A percentile compares a stretch with the other conserved stretches of the same genome.
phyloP scores from a whole-genome alignment of 1,284 basidiomycete species.

The Fomes fomentarius region DNA sequence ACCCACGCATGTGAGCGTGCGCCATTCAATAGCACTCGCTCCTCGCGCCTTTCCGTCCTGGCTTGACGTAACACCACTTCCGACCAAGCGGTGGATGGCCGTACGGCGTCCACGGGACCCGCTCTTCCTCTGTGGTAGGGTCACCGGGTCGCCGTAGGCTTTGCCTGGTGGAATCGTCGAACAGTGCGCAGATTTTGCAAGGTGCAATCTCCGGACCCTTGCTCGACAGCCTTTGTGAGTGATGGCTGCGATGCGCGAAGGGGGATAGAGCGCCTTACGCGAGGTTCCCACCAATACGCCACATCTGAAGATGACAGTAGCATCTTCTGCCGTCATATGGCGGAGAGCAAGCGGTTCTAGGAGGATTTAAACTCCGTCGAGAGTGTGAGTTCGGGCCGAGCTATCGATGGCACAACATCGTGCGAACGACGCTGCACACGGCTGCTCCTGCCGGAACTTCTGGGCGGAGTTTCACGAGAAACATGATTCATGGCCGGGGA shows the following conservation, averaged over 20 bases:
- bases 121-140: background rate
- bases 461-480: conserved; percentile 4
- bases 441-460: conserved; percentile 10
- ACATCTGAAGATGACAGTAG: background rate
- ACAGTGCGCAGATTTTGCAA: background rate
- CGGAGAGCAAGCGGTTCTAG: background rate
- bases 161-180: background rate
- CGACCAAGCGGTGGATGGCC: conserved; percentile 12
- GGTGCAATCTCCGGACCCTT: conserved; percentile 11
- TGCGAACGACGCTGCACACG: conserved; percentile 10
- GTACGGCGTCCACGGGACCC: conserved; percentile 15
- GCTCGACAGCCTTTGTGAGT: conserved; percentile 4
- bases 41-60: conserved; percentile 7
- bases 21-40: conserved; percentile 10
- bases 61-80: conserved; percentile 21
- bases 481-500: conserved; percentile 5
- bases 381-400: conserved; percentile 9
- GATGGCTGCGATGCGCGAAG: background rate
- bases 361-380: background rate
- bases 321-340: conserved; percentile 4
- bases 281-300: background rate
- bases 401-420: conserved; percentile 10
- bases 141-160: conserved; percentile 15
- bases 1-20: conserved; percentile 11
- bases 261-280: background rate